Evolutionary conservation across 345 rosid species (phyloP).

Genomic region (Excoecaria agallocha): DNA sequence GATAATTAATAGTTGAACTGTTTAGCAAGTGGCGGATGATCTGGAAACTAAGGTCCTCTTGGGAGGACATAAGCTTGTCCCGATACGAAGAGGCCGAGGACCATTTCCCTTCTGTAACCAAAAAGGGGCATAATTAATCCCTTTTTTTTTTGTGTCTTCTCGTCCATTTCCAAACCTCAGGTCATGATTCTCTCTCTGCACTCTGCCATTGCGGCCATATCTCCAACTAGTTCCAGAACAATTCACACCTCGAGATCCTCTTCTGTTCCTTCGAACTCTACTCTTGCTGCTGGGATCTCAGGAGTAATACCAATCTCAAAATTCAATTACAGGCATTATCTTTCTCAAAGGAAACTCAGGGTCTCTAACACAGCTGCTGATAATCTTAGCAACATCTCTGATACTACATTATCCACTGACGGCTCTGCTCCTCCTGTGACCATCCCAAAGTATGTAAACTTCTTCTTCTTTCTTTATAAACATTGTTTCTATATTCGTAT

Average conservation of each 20-base stretch:
- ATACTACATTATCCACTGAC: constrained; percentile 1
- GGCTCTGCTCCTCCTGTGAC: constrained; percentile 7
- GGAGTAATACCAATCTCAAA: not conserved
- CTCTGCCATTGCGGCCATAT: constrained; percentile 8
- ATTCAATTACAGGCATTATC: not conserved
- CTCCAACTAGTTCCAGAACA: not conserved
- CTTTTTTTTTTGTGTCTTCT: no score
- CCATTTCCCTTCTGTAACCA: no score
- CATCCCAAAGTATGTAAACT: constrained; percentile 12
- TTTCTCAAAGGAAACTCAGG: not conserved
- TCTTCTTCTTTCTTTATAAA: no score
- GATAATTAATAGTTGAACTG: no score
- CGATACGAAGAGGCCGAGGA: no score
- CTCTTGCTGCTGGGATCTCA: not conserved
- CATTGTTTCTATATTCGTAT: not conserved
- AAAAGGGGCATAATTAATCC: no score
- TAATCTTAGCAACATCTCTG: not conserved
- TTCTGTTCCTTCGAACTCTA: not conserved
- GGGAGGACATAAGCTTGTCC: no score
- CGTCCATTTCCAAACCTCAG: not conserved
- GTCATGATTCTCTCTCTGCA: not conserved
- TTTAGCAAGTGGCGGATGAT: no score
- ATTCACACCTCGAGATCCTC: not conserved
- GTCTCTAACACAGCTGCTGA: constrained; percentile 13
- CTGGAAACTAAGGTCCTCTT: no score